Percentiles rank a stretch among this genome's conserved stretches.
These are phyloP conservation scores for Petunia hybrid DNA, from an alignment of 305 asterid genomes.

Conservation along the genomic window DNA sequence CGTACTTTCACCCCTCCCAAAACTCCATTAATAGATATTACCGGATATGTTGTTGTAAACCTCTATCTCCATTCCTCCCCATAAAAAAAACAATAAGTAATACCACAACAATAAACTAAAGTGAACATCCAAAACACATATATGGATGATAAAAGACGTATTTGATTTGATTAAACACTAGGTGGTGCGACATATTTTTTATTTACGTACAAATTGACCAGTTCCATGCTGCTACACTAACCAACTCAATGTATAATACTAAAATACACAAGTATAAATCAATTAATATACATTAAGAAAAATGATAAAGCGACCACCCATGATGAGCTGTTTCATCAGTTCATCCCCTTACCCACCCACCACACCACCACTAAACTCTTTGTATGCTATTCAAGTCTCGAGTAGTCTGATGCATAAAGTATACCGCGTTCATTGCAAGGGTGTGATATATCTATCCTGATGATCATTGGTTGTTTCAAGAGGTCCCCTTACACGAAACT, in stretches of 20 bases:
- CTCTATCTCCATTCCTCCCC: no score
- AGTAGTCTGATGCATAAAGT: no score
- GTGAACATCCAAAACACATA: no score
- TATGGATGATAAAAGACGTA: no score
- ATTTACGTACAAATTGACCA: conserved; percentile 27
- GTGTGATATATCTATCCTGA: no score
- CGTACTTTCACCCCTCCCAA: no score
- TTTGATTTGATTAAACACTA: no score
- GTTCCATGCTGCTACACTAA: background rate
- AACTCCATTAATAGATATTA: no score
- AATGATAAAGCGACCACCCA: background rate
- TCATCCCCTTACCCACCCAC: background rate
- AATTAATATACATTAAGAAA: background rate
- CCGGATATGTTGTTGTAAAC: no score
- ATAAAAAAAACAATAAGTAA: background rate
- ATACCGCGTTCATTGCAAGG: no score
- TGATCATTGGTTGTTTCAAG: background rate
- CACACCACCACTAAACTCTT: background rate
- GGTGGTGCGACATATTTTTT: background rate
- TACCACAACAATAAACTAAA: background rate
- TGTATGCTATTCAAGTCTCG: no score
- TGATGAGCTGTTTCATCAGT: background rate
- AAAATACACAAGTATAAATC: background rate
- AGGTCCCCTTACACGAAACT: conserved; percentile 40
- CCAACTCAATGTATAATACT: background rate